A percentile compares a stretch with the other conserved stretches of the same genome.
phyloP scores from a whole-genome alignment of 2,329 filamentous ascomycete genomes.

The Alternaria tenuissima region DNA sequence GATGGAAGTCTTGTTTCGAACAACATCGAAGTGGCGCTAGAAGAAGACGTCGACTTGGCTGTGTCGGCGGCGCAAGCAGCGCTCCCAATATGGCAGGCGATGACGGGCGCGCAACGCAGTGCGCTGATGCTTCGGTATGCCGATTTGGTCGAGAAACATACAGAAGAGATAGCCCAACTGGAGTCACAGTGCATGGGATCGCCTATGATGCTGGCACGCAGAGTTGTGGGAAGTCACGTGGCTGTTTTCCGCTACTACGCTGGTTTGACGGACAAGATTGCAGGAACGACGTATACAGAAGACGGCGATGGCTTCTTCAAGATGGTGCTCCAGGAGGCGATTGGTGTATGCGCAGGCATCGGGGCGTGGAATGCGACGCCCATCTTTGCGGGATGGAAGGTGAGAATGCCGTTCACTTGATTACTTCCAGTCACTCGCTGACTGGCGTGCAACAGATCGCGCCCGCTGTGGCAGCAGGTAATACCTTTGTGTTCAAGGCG shows the following conservation, averaged over 20 bases:
- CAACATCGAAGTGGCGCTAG: slow-evolving; percentile 32
- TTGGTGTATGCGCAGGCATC: slow-evolving; percentile 43
- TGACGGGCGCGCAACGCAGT: slow-evolving; percentile 32
- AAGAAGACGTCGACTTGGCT: slow-evolving; percentile 36
- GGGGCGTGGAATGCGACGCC: slow-evolving; percentile 40
- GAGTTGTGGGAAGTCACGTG: slow-evolving; percentile 11
- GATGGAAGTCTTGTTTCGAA: slow-evolving; percentile 34
- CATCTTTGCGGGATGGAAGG: slow-evolving; percentile 17
- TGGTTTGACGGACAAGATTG: slow-evolving; percentile 33
- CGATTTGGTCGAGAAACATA: slow-evolving; percentile 32
- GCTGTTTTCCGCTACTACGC: background rate
- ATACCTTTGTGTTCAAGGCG: slow-evolving; percentile 41
- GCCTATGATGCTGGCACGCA: slow-evolving; percentile 17
- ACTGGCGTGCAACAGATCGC: slow-evolving; percentile 40
- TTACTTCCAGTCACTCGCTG: slow-evolving; percentile 2
- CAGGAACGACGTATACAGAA: slow-evolving; percentile 24
- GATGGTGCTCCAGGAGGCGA: slow-evolving; percentile 22
- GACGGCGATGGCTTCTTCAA: background rate
- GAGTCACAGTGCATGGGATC: slow-evolving; percentile 30
- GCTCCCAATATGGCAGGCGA: slow-evolving; percentile 32
- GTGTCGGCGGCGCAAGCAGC: slow-evolving; percentile 36
- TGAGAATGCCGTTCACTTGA: background rate
- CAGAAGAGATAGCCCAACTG: slow-evolving; percentile 16
- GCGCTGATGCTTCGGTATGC: slow-evolving; percentile 35
- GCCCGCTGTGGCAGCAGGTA: slow-evolving; percentile 45